Evolutionary conservation across 257 asterid genomes (phyloP).

Genomic region (Perilla frutescens): DNA sequence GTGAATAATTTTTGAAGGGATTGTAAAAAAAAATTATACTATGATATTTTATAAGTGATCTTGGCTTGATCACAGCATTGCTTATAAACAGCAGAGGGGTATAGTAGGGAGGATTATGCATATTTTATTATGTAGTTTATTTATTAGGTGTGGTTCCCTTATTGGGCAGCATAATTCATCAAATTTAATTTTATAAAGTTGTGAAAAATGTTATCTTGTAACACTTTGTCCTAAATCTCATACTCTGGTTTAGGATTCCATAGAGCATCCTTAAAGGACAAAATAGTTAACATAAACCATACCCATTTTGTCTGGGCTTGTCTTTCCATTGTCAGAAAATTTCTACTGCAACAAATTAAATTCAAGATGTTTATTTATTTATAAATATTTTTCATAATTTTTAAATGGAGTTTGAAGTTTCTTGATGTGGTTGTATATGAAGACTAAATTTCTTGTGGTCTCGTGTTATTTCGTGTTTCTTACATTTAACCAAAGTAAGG

Average conservation of each 20-base stretch:
- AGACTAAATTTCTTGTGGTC: too few relatives aligned
- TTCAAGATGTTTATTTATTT: not conserved
- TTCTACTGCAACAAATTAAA: not conserved
- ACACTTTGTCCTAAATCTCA: constrained; percentile 42
- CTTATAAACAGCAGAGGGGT: constrained; percentile 48
- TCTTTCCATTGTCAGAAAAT: constrained; percentile 32
- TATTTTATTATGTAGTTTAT: constrained; percentile 55
- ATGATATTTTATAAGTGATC: constrained; percentile 4
- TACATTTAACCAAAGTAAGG: too few relatives aligned
- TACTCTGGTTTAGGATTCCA: constrained; percentile 50
- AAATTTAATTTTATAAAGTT: constrained; percentile 1
- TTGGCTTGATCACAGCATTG: constrained; percentile 36
- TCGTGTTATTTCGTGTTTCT: too few relatives aligned
- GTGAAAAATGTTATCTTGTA: constrained; percentile 39
- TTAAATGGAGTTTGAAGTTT: not conserved
- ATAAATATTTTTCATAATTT: not conserved
- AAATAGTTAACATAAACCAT: constrained; percentile 47
- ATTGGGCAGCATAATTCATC: constrained; percentile 62
- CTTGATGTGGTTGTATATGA: too few relatives aligned
- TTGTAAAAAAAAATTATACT: not conserved
- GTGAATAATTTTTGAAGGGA: not conserved
- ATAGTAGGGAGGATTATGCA: constrained; percentile 45
- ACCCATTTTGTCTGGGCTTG: constrained; percentile 39
- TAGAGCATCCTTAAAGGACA: constrained; percentile 54
- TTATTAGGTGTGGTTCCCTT: constrained; percentile 72